phyloP scores from a whole-genome alignment of 371 early-diverging fungal species.

The Lichtheimia corymbifera region DNA sequence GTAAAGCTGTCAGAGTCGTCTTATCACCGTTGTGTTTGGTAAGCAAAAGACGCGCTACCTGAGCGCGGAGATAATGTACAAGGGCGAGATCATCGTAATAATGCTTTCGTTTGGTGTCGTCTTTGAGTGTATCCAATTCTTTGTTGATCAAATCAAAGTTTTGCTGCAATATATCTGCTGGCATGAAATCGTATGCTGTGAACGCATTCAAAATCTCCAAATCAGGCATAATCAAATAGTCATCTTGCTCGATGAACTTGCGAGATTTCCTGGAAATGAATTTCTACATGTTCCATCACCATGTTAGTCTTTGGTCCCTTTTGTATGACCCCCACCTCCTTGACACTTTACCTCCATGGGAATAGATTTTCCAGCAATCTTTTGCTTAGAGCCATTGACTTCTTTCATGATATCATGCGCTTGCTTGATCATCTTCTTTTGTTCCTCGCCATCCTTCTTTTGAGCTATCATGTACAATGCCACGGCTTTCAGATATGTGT shows the following conservation, averaged over 20 bases:
- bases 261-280: constrained; percentile 73
- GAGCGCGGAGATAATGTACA: constrained; percentile 55
- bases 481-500: constrained; percentile 64
- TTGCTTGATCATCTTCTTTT: constrained; percentile 13
- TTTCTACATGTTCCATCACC: constrained; percentile 41
- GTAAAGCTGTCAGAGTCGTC: constrained; percentile 6
- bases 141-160: constrained; percentile 49
- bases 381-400: constrained; percentile 61
- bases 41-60: constrained; percentile 21
- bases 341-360: constrained; percentile 63
- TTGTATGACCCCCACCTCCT: no score
- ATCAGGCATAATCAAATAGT: constrained; percentile 64
- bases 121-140: constrained; percentile 41
- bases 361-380: constrained; percentile 78
- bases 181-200: constrained; percentile 62
- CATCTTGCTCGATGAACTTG: constrained; percentile 62
- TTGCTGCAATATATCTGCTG: constrained; percentile 35
- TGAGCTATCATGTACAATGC: constrained; percentile 42
- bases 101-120: constrained; percentile 13
- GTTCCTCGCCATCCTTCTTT: constrained; percentile 9
- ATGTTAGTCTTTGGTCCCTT: not conserved
- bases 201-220: constrained; percentile 69
- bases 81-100: constrained; percentile 72
- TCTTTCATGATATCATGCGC: constrained; percentile 50
- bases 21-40: constrained; percentile 5